Conservation (phyloP, 2,329 filamentous ascomycete species). For the Graphium sp. region DNA sequence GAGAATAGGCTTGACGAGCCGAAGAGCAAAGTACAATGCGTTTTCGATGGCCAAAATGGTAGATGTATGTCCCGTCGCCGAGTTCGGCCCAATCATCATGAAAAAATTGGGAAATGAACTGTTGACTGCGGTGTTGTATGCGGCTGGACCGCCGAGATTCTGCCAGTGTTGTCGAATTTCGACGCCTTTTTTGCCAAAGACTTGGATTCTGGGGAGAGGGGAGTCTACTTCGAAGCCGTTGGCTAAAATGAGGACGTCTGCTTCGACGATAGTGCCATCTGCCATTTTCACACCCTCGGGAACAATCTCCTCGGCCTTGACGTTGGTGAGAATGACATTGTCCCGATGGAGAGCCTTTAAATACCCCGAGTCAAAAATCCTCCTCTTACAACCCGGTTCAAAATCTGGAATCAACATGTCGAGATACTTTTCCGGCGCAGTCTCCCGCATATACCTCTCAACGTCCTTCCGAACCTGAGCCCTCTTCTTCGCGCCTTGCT, state of each 20-base stretch:
- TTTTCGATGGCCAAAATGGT: constrained; percentile 45
- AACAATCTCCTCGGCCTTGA: constrained; percentile 29
- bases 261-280: constrained; percentile 22
- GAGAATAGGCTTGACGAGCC: constrained; percentile 33
- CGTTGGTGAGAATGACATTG: constrained; percentile 27
- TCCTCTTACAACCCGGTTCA: constrained; percentile 45
- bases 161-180: constrained; percentile 38
- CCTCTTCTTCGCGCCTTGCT: constrained; percentile 16
- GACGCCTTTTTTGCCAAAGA: constrained; percentile 31
- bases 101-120: constrained; percentile 51
- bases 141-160: constrained; percentile 39
- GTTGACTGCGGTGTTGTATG: constrained; percentile 40
- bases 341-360: constrained; percentile 30
- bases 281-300: constrained; percentile 17
- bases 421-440: constrained; percentile 41
- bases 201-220: constrained; percentile 33
- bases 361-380: constrained; percentile 42
- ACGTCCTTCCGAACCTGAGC: constrained; percentile 16
- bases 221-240: constrained; percentile 42
- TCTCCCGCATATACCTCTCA: constrained; percentile 22
- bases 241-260: constrained; percentile 43
- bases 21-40: constrained; percentile 39
- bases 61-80: constrained; percentile 41
- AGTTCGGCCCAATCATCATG: constrained; percentile 46
- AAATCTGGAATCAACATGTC: constrained; percentile 46